Base-by-base conservation (phyloP, 192 early-diverging fungal genomes). In the Phycomyces nitens region DNA sequence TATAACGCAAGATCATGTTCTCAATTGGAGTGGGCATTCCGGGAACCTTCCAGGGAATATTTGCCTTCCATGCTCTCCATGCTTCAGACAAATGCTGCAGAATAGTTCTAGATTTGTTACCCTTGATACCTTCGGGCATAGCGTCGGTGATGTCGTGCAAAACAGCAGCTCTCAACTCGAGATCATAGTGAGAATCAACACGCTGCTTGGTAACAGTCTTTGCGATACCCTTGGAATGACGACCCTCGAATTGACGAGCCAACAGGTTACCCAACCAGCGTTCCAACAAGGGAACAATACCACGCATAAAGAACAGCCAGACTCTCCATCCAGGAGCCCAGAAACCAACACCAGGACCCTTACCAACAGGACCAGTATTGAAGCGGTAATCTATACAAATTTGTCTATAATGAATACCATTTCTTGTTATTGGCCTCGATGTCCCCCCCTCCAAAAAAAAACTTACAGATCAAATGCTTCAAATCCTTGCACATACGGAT, bases 321-420 rank as follows among this genome's bases (percentile, higher is more conserved):
- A 99, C 97, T 62, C 97, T 89, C 97, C 97, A 99, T 39, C 92
- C 94, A 18, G 97, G 97, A 10, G 95, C 95, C 97, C 97, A 99
- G 75, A 99, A 95, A 39, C 97, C 97, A 58, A 92, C 90, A 68
- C 97, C 97, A 14, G 97, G 97, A 41, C 97, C 97, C 75, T 98
- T 98, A 27, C 95, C 95, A 22, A 99, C 95, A 2, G 95, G 88
- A 0, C 95, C 97, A 6, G 92, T 95, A 78, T 94, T 99, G 77
- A 96, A 96, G 16, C 92, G 85, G 69, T 77, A 75, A 21, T 66
- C 61, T 56, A 56, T 44, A 18, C 44, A 47, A 6, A 18, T 18
- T 18, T 2, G 3, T 47, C 44, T 47, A 47, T 47, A 18, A n/a
- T n/a, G n/a, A n/a, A n/a, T n/a, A n/a, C n/a, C n/a, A n/a, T n/a